Percentiles rank a stretch among this genome's conserved stretches.
phyloP scores from a whole-genome alignment of 805 yeast genomes.

The Saturnispora besseyi region DNA sequence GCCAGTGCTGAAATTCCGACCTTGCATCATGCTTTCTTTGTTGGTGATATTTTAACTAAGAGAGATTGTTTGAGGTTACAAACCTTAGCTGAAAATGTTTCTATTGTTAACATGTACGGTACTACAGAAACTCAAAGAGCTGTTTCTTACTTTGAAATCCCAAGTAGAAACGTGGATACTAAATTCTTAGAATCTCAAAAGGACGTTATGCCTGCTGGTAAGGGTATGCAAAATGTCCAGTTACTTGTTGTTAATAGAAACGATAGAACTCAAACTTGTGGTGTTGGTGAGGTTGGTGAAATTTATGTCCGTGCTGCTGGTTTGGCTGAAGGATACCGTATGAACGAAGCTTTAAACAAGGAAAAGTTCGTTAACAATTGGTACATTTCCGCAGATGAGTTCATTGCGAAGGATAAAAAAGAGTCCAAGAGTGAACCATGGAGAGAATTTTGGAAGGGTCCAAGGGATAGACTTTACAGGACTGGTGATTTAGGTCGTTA shows the following conservation, averaged over 20 bases:
- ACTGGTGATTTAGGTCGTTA: slow-evolving; percentile 98
- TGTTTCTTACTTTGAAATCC: slow-evolving; percentile 87
- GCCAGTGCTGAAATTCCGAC: slow-evolving; percentile 80
- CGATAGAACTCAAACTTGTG: slow-evolving; percentile 85
- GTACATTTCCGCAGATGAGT: slow-evolving; percentile 64
- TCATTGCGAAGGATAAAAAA: slow-evolving; percentile 49
- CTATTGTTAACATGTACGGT: slow-evolving; percentile 96
- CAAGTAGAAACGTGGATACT: slow-evolving; percentile 60
- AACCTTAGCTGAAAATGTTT: slow-evolving; percentile 80
- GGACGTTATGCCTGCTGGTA: slow-evolving; percentile 97
- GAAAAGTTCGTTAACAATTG: slow-evolving; percentile 87
- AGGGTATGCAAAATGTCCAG: slow-evolving; percentile 95
- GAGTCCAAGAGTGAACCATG: slow-evolving; percentile 44
- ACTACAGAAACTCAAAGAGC: slow-evolving; percentile 99
- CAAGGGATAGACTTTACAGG: slow-evolving; percentile 91
- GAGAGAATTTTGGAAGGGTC: slow-evolving; percentile 83
- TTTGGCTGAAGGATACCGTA: slow-evolving; percentile 91
- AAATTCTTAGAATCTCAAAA: slow-evolving; percentile 73
- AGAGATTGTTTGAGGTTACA: slow-evolving; percentile 94
- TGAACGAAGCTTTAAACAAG: slow-evolving; percentile 78
- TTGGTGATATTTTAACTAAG: slow-evolving; percentile 94
- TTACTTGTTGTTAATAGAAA: slow-evolving; percentile 85
- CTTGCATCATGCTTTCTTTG: slow-evolving; percentile 94
- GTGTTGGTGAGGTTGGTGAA: slow-evolving; percentile 98
- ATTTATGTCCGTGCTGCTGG: slow-evolving; percentile 98